Evolutionary conservation across 352 stramenopile genomes (phyloP).

Genomic region (Phytophthora foliorum): DNA sequence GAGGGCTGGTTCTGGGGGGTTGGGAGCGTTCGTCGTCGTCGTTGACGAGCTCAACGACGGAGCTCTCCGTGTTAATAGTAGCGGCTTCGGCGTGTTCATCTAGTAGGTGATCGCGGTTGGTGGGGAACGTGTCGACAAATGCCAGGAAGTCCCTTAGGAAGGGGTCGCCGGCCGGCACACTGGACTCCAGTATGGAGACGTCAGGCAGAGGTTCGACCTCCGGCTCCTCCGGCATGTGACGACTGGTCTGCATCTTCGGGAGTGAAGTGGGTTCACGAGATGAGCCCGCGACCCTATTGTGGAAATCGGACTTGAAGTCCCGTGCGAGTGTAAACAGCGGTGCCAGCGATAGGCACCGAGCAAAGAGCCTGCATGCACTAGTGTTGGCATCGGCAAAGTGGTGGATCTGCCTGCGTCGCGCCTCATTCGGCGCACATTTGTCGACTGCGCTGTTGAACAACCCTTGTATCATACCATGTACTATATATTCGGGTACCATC

Average conservation of each 20-base stretch:
- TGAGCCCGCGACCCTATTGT: neutral
- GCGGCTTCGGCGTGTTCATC: conserved; percentile 4
- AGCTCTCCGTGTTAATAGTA: neutral
- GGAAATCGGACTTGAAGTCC: neutral
- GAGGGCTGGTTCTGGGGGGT: neutral
- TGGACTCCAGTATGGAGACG: no score
- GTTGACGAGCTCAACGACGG: conserved; percentile 9
- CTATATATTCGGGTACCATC: neutral
- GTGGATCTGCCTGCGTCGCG: no score
- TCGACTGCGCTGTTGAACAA: no score
- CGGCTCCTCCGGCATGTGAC: neutral
- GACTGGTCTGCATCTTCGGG: conserved; percentile 10
- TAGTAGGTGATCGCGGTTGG: conserved; percentile 26
- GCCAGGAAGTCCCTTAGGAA: conserved; percentile 28
- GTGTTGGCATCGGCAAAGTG: no score
- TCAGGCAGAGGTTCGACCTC: conserved; percentile 12
- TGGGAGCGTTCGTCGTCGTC: neutral
- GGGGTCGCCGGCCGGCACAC: conserved; percentile 2
- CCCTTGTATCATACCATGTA: no score
- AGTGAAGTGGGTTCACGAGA: conserved; percentile 25
- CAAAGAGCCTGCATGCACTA: no score
- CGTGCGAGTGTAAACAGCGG: neutral
- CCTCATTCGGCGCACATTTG: no score
- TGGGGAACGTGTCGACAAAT: conserved; percentile 40
- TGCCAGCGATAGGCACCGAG: neutral